Conservation (phyloP, 345 rosid species). For the Rhizophora apiculata region DNA sequence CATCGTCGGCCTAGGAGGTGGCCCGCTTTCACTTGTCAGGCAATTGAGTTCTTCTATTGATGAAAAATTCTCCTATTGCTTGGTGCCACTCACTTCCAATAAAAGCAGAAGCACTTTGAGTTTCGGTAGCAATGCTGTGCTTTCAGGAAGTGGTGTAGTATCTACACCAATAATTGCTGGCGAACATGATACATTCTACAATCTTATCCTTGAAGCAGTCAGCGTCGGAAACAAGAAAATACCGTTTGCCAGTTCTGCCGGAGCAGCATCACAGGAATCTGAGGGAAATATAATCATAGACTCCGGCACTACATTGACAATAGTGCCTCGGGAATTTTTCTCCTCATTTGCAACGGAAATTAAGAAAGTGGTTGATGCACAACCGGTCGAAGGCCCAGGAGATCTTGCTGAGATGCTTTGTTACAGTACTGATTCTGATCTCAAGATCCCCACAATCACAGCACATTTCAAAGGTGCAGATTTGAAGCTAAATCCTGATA, state of each 20-base stretch:
- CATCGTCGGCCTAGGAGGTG: background rate
- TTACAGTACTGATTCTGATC: slow-evolving; percentile 17
- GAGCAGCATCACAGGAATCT: background rate
- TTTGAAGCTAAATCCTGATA: slow-evolving; percentile 29
- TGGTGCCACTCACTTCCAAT: background rate
- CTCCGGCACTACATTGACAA: slow-evolving; percentile 57
- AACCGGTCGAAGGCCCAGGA: slow-evolving; percentile 26
- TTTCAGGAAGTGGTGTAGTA: background rate
- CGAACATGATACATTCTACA: background rate
- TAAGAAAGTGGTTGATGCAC: slow-evolving; percentile 6
- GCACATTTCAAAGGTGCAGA: slow-evolving; percentile 44
- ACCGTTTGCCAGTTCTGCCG: slow-evolving; percentile 8
- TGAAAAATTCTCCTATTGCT: background rate
- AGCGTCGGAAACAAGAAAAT: background rate
- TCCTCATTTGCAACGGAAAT: slow-evolving; percentile 25
- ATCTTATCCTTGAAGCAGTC: slow-evolving; percentile 1
- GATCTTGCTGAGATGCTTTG: slow-evolving; percentile 32
- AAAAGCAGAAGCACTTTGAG: background rate
- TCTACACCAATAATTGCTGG: background rate
- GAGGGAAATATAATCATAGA: slow-evolving; percentile 60
- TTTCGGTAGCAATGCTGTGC: slow-evolving; percentile 22
- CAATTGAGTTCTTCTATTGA: background rate
- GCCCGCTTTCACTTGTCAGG: background rate
- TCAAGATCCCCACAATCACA: slow-evolving; percentile 34
- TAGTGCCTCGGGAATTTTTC: slow-evolving; percentile 30